Evolutionary conservation across 2,329 filamentous ascomycete species (phyloP), one percentile per base, ranked within the genome.

Genomic region (Dactylellina parvicollis): DNA sequence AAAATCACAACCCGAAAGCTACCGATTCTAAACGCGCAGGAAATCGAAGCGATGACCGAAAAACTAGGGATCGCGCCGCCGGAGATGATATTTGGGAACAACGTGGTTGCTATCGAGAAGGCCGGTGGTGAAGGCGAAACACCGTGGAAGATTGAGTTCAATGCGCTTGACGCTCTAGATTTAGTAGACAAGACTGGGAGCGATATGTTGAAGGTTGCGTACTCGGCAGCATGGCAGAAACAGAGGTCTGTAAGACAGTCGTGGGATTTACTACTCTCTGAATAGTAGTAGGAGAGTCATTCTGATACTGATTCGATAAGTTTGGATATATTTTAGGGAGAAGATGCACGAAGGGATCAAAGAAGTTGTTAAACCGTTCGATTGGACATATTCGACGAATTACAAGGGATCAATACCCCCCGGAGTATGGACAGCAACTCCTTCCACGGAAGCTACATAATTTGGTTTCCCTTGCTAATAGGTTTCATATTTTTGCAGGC

Each of bases 11-110:
- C 77, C 1, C 73, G 67, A n/a, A 78, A 97, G 83, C 88, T 95
- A 55, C 95, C 95, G 75, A 99, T 99, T 81, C 90, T 96, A 77
- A 97, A 96, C 81, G 88, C 93, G 47, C 90, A 86, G 4, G 91
- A 92, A 55, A 98, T 99, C 79, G 92, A 96, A 79, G 87, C 87
- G 36, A 91, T 99, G 87, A 89, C 89, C 40, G 84, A 85, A 66
- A 87, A 86, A 75, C 85, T 99, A 60, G 89, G 89, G 28, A 97
- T 99, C 79, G 88, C 94, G 16, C 88, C 94, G 40, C 95, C 95
- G 7, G 95, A 99, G 83, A 99, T 99, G 95, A 99, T 99, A 76
- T 99, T 99, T 80, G 95, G 95, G 74, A 93, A 99, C 83, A 99
- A 99, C 81, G 83, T 90, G 67, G 89, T 96, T 40, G 83, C 87